Conservation (phyloP, 108 stramenopile species). For the Mayamaea pseudoterrestris region DNA sequence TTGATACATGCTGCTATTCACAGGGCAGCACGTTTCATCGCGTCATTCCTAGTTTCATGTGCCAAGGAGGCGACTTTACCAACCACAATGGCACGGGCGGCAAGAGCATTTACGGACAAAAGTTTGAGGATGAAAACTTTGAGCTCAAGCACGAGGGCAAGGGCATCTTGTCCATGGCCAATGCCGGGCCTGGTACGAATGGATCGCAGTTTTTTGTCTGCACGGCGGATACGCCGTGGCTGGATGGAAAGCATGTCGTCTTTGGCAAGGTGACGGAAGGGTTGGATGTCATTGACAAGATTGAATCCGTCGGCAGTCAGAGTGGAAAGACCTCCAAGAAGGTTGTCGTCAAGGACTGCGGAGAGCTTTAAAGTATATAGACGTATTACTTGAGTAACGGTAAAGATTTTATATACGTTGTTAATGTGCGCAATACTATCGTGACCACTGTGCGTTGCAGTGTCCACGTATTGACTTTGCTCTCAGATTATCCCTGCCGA, state of each 20-base stretch:
- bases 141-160: conserved; percentile 77
- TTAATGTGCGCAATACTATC: too few relatives aligned
- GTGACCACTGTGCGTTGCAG: too few relatives aligned
- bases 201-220: conserved; percentile 68
- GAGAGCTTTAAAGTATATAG: too few relatives aligned
- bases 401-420: too few relatives aligned
- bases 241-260: conserved; percentile 90
- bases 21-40: conserved; percentile 81
- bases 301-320: conserved; percentile 68
- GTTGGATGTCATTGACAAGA: conserved; percentile 82
- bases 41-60: conserved; percentile 87
- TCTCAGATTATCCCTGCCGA: too few relatives aligned
- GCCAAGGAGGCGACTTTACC: conserved; percentile 33
- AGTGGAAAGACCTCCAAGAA: conserved; percentile 47
- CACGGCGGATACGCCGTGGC: conserved; percentile 88
- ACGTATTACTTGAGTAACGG: too few relatives aligned
- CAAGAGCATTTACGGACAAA: conserved; percentile 89
- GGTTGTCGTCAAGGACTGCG: conserved; percentile 77
- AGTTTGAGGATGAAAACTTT: conserved; percentile 97
- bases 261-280: conserved; percentile 83
- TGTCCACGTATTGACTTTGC: too few relatives aligned
- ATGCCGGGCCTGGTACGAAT: conserved; percentile 91
- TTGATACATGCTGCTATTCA: background rate
- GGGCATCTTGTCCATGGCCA: conserved; percentile 89
- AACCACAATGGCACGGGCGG: conserved; percentile 38